Evolutionary conservation across 495 filamentous ascomycete genomes (phyloP), one percentile per base, ranked within the genome.

Genomic region (Penicillium parvum): DNA sequence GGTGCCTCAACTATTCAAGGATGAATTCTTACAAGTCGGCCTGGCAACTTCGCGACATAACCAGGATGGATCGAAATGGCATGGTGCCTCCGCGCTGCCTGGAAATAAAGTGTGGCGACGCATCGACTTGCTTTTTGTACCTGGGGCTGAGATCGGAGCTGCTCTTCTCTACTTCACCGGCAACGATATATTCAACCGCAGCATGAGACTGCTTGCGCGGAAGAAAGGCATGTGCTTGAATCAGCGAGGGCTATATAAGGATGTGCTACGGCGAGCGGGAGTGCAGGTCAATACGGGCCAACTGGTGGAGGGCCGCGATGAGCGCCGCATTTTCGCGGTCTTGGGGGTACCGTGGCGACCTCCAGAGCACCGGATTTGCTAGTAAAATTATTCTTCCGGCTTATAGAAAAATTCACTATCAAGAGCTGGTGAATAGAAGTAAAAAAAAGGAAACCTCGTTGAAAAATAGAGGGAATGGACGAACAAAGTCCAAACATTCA

Each of bases 81-180:
- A 95, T 45, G 92, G 92, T 3, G 90, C 88, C 30, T 94, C 84
- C 9, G 70, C 77, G 23, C 66, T 90, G 0, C 82, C 84, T 1
- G 60, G 41, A 18, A 63, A 47, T 22, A 50, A 66, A 0, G 50
- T 79, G 3, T 95, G 88, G 89, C 76, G 89, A 16, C 77, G 90
- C 2, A 85, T 96, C 45, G 92, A 98, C 58, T 77, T 96, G 20
- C 71, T 98, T 0, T 75, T 95, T 11, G 92, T 96, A 9, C 89
- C 90, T 0, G 79, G 82, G 47, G 71, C 75, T 0, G 82, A 96
- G 64, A 70, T 90, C 28, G 92, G 92, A 3, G 92, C 92, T 1
- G 90, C 92, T 1, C 58, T 96, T 55, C 77, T 98, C 37, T 98
- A 98, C 55, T 98, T 96, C 52, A 96, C 92, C 0, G 92, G 92